phyloP scores from a whole-genome alignment of 352 stramenopile genomes.

The Phytophthora pseudosyringae region DNA sequence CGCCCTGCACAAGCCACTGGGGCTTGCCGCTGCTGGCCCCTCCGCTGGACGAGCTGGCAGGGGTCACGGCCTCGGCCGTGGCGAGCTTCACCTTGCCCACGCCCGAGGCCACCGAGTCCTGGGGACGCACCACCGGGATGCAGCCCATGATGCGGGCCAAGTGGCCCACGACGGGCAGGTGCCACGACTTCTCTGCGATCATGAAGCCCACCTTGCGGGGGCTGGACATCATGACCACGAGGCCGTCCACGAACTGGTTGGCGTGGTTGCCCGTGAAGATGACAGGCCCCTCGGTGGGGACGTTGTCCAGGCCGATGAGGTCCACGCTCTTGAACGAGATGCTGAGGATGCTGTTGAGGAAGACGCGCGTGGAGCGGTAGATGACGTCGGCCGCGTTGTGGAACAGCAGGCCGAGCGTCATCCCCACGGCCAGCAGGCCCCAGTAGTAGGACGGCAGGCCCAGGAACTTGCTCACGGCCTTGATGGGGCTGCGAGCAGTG shows the following conservation, averaged over 20 bases:
- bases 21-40: conserved; percentile 28
- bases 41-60: conserved; percentile 34
- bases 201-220: conserved; percentile 96
- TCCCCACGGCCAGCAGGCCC: conserved; percentile 60
- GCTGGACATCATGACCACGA: conserved; percentile 96
- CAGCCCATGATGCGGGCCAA: conserved; percentile 95
- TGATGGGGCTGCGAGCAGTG: conserved; percentile 66
- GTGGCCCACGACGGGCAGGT: conserved; percentile 94
- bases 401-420: conserved; percentile 76
- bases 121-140: conserved; percentile 97
- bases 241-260: conserved; percentile 99
- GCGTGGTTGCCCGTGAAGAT: conserved; percentile 99
- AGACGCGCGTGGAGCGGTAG: conserved; percentile 88
- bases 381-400: conserved; percentile 83
- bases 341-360: conserved; percentile 97
- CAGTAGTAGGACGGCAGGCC: conserved; percentile 76
- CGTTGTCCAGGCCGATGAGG: conserved; percentile 96
- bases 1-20: conserved; percentile 58
- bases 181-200: conserved; percentile 97
- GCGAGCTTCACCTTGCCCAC: conserved; percentile 71
- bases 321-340: conserved; percentile 99
- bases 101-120: conserved; percentile 89
- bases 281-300: conserved; percentile 95
- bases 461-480: conserved; percentile 79
- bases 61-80: conserved; percentile 37